These are phyloP conservation scores for Suillus discolor DNA, from an alignment of 768 basidiomycete species.

Conservation along the genomic window DNA sequence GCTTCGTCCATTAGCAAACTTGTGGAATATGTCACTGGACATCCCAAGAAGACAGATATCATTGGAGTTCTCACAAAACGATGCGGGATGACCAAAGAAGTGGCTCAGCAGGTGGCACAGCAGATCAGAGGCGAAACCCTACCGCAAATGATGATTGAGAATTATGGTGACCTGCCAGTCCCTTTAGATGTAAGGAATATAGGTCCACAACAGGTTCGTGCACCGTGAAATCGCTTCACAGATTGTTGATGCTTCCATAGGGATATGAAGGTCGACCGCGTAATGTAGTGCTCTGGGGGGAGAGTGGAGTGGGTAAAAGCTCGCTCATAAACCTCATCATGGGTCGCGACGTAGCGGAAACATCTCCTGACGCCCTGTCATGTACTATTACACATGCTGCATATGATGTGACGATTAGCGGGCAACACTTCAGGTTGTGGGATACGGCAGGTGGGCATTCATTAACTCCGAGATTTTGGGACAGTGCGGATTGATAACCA, in stretches of 20 bases:
- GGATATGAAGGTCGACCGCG: not conserved
- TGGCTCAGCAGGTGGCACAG: slow-evolving; percentile 2
- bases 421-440: slow-evolving; percentile 26
- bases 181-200: not conserved
- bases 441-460: slow-evolving; percentile 31
- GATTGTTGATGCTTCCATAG: not conserved
- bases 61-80: slow-evolving; percentile 18
- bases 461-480: no score
- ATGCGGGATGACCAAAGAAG: slow-evolving; percentile 22
- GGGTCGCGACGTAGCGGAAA: slow-evolving; percentile 28
- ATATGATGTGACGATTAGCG: slow-evolving; percentile 26
- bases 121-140: not conserved
- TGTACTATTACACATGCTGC: slow-evolving; percentile 36
- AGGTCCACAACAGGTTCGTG: not conserved
- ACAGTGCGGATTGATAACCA: not conserved
- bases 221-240: not conserved
- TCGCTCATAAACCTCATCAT: slow-evolving; percentile 45
- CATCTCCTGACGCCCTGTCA: slow-evolving; percentile 34
- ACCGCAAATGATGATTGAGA: no score
- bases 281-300: slow-evolving; percentile 46
- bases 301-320: slow-evolving; percentile 46
- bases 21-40: no score
- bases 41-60: no score
- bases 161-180: no score
- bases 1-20: no score